phyloP scores from a whole-genome alignment of 2,329 filamentous ascomycete genomes.

The Aspergillus udagawae region DNA sequence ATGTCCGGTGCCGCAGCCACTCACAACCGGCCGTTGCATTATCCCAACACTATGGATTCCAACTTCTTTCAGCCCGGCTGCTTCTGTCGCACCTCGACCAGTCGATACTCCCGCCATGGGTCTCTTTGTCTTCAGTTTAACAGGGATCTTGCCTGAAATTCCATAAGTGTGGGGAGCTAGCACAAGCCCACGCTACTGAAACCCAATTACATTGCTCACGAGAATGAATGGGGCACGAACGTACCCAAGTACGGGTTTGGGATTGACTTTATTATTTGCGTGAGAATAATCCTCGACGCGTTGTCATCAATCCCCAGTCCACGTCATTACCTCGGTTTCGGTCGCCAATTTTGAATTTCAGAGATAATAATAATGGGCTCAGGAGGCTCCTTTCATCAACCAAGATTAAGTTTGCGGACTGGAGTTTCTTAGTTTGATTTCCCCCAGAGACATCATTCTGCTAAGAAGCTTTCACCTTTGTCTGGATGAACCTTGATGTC shows the following conservation, averaged over 20 bases:
- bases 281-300: neutral
- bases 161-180: neutral
- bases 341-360: neutral
- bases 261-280: neutral
- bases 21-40: neutral
- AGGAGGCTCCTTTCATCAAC: neutral
- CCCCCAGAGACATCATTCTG: neutral
- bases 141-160: neutral
- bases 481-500: neutral
- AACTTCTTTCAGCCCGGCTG: neutral
- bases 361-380: neutral
- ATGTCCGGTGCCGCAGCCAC: constrained; percentile 8
- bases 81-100: constrained; percentile 3
- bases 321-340: neutral
- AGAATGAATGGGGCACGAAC: neutral
- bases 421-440: neutral
- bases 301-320: neutral
- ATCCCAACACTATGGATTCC: neutral
- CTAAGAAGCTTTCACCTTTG: neutral
- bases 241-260: neutral
- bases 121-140: neutral
- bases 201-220: neutral
- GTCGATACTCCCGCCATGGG: constrained; percentile 1
- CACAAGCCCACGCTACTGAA: neutral
- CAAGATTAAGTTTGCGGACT: neutral